phyloP scores from a whole-genome alignment of 2,329 filamentous ascomycete genomes.

The Scytalidium lignicola region DNA sequence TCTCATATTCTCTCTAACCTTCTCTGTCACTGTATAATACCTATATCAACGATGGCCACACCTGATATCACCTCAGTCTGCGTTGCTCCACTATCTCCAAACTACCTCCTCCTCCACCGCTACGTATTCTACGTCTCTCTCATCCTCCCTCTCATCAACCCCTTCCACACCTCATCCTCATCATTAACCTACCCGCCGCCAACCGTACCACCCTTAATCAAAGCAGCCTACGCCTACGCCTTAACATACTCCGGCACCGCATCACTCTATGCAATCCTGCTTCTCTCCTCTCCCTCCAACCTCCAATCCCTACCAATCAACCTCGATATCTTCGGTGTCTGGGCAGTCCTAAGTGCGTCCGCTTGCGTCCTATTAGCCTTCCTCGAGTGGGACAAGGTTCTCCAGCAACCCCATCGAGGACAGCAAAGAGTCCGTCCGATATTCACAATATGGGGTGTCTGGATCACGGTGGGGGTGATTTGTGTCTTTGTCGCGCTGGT shows the following conservation, averaged over 20 bases:
- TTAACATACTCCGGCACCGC: not conserved
- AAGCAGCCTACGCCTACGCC: not conserved
- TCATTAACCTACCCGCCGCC: not conserved
- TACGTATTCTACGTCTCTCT: not conserved
- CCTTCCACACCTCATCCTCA: not conserved
- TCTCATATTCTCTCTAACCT: too few species aligned
- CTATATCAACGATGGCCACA: not conserved
- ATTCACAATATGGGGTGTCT: not conserved
- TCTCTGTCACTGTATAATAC: too few species aligned
- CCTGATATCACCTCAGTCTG: not conserved
- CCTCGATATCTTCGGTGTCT: not conserved
- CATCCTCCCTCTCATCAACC: not conserved
- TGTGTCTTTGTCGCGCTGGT: not conserved
- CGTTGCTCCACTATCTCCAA: not conserved
- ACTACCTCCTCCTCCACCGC: not conserved
- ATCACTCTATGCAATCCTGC: not conserved
- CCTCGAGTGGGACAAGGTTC: not conserved
- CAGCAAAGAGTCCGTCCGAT: not conserved
- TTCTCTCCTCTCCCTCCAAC: not conserved
- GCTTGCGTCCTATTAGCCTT: not conserved
- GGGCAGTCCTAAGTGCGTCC: not conserved
- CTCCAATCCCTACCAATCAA: not conserved
- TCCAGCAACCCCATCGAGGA: too few species aligned
- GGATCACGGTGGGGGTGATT: not conserved
- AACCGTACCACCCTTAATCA: not conserved